Conservation (phyloP, 768 basidiomycete species). For the Suillus tomentosus region DNA sequence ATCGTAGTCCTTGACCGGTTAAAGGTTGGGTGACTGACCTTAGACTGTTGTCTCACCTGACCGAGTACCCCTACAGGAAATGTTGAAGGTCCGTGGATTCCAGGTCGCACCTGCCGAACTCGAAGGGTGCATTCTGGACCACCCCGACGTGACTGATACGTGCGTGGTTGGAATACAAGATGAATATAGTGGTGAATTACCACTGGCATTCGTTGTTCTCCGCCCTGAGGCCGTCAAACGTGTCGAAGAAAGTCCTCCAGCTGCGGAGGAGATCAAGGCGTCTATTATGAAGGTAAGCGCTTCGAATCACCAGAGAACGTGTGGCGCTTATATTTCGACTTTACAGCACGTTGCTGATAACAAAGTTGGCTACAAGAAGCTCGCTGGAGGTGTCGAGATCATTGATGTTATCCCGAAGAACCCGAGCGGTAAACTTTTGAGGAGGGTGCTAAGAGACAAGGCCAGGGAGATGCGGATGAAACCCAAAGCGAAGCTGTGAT, state of each 20-base stretch:
- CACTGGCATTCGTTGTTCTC: constrained; percentile 68
- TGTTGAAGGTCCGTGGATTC: constrained; percentile 63
- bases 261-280: constrained; percentile 36
- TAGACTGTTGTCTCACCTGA: neutral
- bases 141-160: constrained; percentile 59
- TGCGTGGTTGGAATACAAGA: constrained; percentile 70
- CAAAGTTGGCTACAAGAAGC: constrained; percentile 61
- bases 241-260: constrained; percentile 32
- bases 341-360: constrained; percentile 56
- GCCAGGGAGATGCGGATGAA: constrained; percentile 34
- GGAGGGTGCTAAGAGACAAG: constrained; percentile 54
- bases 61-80: constrained; percentile 47
- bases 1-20: constrained; percentile 72
- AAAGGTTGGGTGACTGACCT: constrained; percentile 46
- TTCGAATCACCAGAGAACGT: neutral
- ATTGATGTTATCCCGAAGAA: constrained; percentile 68
- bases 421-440: constrained; percentile 67
- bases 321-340: neutral
- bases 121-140: constrained; percentile 63
- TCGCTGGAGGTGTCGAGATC: constrained; percentile 64
- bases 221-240: constrained; percentile 40
- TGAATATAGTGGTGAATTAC: constrained; percentile 76
- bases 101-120: constrained; percentile 68
- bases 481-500: constrained; percentile 31
- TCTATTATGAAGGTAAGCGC: constrained; percentile 57